A percentile compares a stretch with the other conserved stretches of the same genome.
Evolutionary conservation across 2,329 filamentous ascomycete genomes (phyloP).

Genomic region (Penicillium sp.): DNA sequence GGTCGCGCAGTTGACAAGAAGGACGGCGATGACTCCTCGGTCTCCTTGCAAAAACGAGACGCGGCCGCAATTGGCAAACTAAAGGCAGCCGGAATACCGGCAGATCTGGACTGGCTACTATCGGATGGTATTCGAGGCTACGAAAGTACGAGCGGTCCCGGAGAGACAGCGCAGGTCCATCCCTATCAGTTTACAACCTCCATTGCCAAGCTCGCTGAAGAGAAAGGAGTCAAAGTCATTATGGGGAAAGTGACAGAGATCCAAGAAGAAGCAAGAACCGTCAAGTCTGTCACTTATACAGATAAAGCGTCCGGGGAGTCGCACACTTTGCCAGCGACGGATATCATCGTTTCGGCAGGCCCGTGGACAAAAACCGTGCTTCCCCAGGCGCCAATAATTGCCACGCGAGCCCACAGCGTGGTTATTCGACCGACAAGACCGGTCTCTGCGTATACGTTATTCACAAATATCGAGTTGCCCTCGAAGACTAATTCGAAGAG

Average conservation of each 20-base stretch:
- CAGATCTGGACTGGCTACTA: conserved; percentile 81
- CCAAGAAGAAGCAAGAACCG: conserved; percentile 43
- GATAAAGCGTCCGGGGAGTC: conserved; percentile 48
- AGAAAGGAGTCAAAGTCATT: conserved; percentile 64
- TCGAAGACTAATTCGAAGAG: conserved; percentile 34
- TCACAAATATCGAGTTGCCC: conserved; percentile 79
- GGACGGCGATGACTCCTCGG: conserved; percentile 28
- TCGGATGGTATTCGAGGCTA: conserved; percentile 64
- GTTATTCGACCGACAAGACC: conserved; percentile 55
- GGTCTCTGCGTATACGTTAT: conserved; percentile 52
- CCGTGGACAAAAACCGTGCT: conserved; percentile 58
- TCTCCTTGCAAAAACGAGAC: conserved; percentile 56
- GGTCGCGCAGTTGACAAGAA: conserved; percentile 40
- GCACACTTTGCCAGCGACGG: conserved; percentile 53
- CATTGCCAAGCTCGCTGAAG: conserved; percentile 71
- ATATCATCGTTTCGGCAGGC: conserved; percentile 58
- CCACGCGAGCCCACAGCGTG: conserved; percentile 60
- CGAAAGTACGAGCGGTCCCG: conserved; percentile 75
- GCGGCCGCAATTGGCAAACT: conserved; percentile 49
- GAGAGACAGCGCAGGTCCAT: conserved; percentile 88
- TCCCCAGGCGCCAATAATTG: conserved; percentile 54
- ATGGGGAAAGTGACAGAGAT: conserved; percentile 68
- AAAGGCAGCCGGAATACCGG: conserved; percentile 61
- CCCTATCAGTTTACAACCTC: conserved; percentile 84
- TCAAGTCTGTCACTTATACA: conserved; percentile 62